Evolutionary conservation across 495 filamentous ascomycete species (phyloP), one percentile per base, ranked within the genome.

Genomic region (Lophium mytilinum): DNA sequence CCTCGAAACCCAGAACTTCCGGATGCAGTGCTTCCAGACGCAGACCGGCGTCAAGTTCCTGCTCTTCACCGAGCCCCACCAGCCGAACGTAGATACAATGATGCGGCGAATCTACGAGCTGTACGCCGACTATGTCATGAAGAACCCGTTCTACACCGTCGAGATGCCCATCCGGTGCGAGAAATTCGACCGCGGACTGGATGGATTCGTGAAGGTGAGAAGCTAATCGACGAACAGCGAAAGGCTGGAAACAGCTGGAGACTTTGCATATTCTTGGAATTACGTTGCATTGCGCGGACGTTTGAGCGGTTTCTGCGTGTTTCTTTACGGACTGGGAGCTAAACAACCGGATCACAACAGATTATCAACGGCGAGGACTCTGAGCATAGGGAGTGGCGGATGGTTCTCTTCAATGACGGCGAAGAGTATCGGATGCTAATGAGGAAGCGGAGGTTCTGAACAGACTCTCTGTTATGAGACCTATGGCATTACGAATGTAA

Each of bases 131-230:
- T 96, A 87, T 72, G 93, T 97, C 64, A 96, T 95, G 90, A 97
- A 97, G 78, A 98, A 97, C 72, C 94, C 94, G 9, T 98, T 98
- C 67, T 97, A 97, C 72, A 88, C 91, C 69, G 77, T 92, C 33
- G 93, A 98, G 76, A 98, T 97, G 93, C 93, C 93, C 50, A 82
- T 98, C 40, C 77, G 93, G 57, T 95, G 91, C 73, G 93, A 97
- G 71, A 84, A 85, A 52, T 98, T 95, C 73, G 93, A 98, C 66
- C 76, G 93, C 66, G 85, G 86, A 72, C 71, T 98, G 65, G 78
- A 77, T 64, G 83, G 78, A 50, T 88, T 87, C 67, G 79, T 92
- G 39, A 77, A 83, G 65, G 78, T 63, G 43, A 62, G 56, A 37
- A 58, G 62, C 30, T 65, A 55, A 60, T 21, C 6, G 24, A 56